Evolutionary conservation across 176 grass and related monocot species (phyloP).

Genomic region (Oryza brachyantha): DNA sequence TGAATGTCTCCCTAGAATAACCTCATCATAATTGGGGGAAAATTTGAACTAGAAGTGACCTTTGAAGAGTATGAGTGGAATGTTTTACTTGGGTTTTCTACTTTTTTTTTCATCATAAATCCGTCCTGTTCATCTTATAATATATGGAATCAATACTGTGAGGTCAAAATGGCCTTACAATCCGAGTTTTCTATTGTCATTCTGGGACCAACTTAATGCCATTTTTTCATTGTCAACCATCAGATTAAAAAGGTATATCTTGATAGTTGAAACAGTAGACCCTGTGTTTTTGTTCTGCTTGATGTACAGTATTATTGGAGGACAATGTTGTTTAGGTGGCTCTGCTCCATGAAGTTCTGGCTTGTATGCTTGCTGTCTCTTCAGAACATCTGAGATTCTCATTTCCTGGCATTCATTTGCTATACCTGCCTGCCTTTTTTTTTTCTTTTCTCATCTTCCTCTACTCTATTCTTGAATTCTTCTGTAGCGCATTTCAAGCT

Average conservation of each 20-base stretch:
- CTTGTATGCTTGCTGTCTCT: conserved; percentile 5
- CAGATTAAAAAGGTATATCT: background rate
- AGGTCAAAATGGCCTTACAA: background rate
- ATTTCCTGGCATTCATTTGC: background rate
- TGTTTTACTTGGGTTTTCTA: background rate
- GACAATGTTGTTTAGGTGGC: conserved; percentile 37
- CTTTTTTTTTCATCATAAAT: background rate
- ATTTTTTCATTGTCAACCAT: background rate
- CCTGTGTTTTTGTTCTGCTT: background rate
- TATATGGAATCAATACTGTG: background rate
- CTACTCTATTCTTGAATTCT: background rate
- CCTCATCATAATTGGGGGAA: background rate
- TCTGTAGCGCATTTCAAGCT: background rate
- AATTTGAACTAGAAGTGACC: background rate
- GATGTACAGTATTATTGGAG: background rate
- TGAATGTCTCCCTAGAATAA: background rate
- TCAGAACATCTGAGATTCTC: conserved; percentile 23
- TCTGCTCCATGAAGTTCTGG: conserved; percentile 40
- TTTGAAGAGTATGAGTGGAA: background rate
- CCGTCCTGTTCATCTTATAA: background rate
- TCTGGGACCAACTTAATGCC: background rate
- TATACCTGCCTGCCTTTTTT: background rate
- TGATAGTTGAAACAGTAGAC: background rate
- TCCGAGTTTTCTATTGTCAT: background rate
- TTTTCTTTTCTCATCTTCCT: background rate